Base-by-base conservation (phyloP, 768 basidiomycete genomes). In the Lactarius sp. region DNA sequence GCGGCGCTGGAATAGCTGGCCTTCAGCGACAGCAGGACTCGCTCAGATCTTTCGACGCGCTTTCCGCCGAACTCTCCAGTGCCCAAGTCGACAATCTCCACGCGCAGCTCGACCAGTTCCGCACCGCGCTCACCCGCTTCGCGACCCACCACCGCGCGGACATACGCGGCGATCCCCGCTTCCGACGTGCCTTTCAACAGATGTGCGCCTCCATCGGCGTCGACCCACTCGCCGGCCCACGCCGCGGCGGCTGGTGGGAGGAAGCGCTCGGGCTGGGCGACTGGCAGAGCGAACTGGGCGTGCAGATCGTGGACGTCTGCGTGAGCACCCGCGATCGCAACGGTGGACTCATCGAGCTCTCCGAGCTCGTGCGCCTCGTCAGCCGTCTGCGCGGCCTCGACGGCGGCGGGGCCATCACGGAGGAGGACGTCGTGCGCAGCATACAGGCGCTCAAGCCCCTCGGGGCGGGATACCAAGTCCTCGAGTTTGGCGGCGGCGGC, bases 151-250 rank as follows among this genome's bases (percentile, higher is more conserved):
- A 98, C 73, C 86, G 92, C 55, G 84, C 88, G 49, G 84, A 88
- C 61, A 98, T 99, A 71, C 83, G 85, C 61, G 79, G 79, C 56
- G 90, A 96, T 68, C 93, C 96, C 1, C 80, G 82, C 3, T 95
- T 99, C 73, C 83, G 97, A 4, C 89, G 88, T 79, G 88, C 85
- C 20, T 98, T 98, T 75, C 92, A 94, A 68, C 88, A 92, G 62
- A 97, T 99, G 93, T 99, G 97, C 72, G 83, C 89, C 2, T 86
- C 88, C 16, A 91, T 99, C 60, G 94, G 94, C 37, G 93, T 99
- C 27, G 97, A 98, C 73, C 95, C 96, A 2, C 83, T 98, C 22
- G 88, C 91, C 2, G 93, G 92, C 0, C 89, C 91, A 0, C 78
- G 88, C 47, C 85, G 85, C 70, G 91, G 90, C 42, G 92, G 93